Conservation (phyloP, 1,284 basidiomycete genomes). For the Sanghuangporus baumii region DNA sequence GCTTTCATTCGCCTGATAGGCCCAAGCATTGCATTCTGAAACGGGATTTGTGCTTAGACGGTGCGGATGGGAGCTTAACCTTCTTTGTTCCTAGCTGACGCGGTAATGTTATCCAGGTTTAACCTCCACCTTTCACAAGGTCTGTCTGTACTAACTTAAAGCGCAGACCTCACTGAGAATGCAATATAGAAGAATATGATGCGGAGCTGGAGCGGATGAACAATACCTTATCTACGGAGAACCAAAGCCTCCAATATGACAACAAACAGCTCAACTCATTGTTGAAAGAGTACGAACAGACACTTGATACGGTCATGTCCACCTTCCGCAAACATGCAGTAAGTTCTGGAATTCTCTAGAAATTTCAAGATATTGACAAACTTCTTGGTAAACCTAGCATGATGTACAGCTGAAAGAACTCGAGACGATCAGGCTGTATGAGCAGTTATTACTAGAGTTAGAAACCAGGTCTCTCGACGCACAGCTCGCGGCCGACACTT, state of each 20-base stretch:
- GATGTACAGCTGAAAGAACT: slow-evolving; percentile 94
- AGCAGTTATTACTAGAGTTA: slow-evolving; percentile 70
- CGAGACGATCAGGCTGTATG: slow-evolving; percentile 87
- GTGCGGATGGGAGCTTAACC: slow-evolving; percentile 26
- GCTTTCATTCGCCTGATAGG: slow-evolving; percentile 31
- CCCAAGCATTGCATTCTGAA: slow-evolving; percentile 62
- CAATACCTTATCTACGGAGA: slow-evolving; percentile 75
- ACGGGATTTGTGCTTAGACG: slow-evolving; percentile 91
- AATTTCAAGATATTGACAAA: slow-evolving; percentile 7
- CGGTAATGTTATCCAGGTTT: slow-evolving; percentile 44
- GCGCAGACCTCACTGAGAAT: neutral
- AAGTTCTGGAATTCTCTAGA: slow-evolving; percentile 31
- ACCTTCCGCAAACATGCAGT: slow-evolving; percentile 91
- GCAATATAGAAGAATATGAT: slow-evolving; percentile 78
- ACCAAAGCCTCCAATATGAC: slow-evolving; percentile 84
- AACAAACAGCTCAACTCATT: slow-evolving; percentile 91
- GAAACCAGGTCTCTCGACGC: slow-evolving; percentile 69
- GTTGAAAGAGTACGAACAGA: slow-evolving; percentile 95
- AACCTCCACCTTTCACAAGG: slow-evolving; percentile 91
- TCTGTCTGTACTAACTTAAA: slow-evolving; percentile 30
- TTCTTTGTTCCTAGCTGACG: neutral
- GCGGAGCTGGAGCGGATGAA: slow-evolving; percentile 93
- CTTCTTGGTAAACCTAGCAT: slow-evolving; percentile 46
- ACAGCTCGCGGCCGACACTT: slow-evolving; percentile 57
- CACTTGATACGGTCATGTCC: slow-evolving; percentile 93